Evolutionary conservation across 2,329 filamentous ascomycete genomes (phyloP), one percentile per base, ranked within the genome.

Genomic region (Dothistroma septosporum): DNA sequence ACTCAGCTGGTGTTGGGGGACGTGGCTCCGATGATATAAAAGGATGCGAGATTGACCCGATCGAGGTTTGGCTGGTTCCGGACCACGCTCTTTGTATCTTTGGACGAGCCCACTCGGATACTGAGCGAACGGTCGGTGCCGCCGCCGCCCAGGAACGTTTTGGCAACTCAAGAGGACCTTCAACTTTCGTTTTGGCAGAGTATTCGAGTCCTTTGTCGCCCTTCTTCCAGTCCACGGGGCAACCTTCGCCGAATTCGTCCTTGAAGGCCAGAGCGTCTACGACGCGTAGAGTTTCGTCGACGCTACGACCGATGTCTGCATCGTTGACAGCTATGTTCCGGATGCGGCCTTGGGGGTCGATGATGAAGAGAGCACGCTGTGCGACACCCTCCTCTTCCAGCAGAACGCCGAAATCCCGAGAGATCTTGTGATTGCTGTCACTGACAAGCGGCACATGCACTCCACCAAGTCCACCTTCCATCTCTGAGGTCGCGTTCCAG

Each of bases 271-370:
- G 78, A 28, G 80, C 80, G 62, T 83, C 80, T 57, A 83, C 74
- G 35, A 82, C 73, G 44, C 85, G 83, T 67, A 86, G 78, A 1
- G 83, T 82, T 76, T 88, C 85, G 71, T 86, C 83, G 58, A 87
- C 85, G 66, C 82, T 81, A 66, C 85, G 83, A 62, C 85, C 85
- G 64, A 87, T 84, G 62, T 85, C 83, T 33, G 86, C 79, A 69
- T 87, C 85, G 75, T 87, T 87, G 77, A 87, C 78, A 63, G 85
- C 86, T 73, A 87, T 85, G 79, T 85, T 67, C 64, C 85, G 76
- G 28, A 87, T 77, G 31, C 80, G 74, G 58, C 85, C 85, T 73
- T 83, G 82, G 61, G 85, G 84, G 72, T 88, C 85, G 69, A 87
- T 86, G 75, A 88, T 80, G 78, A 87, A 88, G 50, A 87, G 78